Evolutionary conservation across 2,329 filamentous ascomycete species (phyloP).

Genomic region (Botrytis tulipae): DNA sequence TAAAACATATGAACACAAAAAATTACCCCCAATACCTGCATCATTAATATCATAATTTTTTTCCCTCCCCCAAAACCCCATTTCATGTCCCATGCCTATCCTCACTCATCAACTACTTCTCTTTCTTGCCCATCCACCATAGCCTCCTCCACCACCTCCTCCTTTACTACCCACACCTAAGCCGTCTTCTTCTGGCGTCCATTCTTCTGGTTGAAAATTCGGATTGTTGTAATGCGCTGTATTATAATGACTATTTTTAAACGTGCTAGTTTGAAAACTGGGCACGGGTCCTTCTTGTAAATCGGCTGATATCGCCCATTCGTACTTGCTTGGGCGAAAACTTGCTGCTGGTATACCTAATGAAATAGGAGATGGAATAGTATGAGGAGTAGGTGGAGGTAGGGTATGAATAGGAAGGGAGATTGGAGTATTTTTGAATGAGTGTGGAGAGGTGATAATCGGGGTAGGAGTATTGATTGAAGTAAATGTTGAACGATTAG

Average conservation of each 20-base stretch:
- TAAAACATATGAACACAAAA: slow-evolving; percentile 8
- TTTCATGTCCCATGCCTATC: background rate
- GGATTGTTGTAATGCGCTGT: slow-evolving; percentile 66
- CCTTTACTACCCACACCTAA: background rate
- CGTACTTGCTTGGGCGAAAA: slow-evolving; percentile 39
- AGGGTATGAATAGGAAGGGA: slow-evolving; percentile 26
- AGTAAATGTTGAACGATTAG: slow-evolving; percentile 23
- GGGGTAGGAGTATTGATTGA: slow-evolving; percentile 21
- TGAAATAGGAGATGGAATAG: slow-evolving; percentile 24
- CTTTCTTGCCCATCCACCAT: slow-evolving; percentile 19
- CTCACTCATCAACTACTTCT: slow-evolving; percentile 9
- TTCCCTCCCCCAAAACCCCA: background rate
- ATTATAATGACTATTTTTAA: slow-evolving; percentile 67
- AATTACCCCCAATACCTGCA: background rate
- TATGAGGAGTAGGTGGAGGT: slow-evolving; percentile 29
- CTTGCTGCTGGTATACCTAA: slow-evolving; percentile 23
- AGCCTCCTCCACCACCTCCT: slow-evolving; percentile 4
- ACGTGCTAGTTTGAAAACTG: slow-evolving; percentile 50
- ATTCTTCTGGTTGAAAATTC: slow-evolving; percentile 57
- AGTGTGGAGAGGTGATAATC: slow-evolving; percentile 16
- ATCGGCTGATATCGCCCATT: slow-evolving; percentile 36
- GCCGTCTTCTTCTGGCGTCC: slow-evolving; percentile 39
- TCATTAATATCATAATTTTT: slow-evolving; percentile 10
- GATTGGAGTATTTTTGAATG: slow-evolving; percentile 13
- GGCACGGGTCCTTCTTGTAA: slow-evolving; percentile 34